These are phyloP conservation scores for Solanum clarkiae DNA, from an alignment of 257 asterid genomes.

Conservation along the genomic window DNA sequence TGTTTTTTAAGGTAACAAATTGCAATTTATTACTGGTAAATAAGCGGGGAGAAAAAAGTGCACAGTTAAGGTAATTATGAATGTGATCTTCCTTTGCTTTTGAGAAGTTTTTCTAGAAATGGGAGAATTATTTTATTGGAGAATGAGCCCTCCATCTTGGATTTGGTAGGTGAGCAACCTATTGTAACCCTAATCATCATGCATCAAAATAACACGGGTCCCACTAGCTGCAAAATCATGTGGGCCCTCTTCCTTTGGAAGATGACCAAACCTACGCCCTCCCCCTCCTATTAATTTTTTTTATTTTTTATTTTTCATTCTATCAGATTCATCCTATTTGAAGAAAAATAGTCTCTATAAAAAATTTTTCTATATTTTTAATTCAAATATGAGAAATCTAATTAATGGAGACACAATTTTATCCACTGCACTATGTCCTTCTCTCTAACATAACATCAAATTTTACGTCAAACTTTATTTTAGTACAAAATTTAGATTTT, in stretches of 20 bases:
- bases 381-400: fast-evolving
- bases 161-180: slow-evolving; percentile 34
- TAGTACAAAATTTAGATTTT: too few relatives aligned
- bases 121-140: slow-evolving; percentile 21
- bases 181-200: background rate
- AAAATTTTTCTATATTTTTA: fast-evolving
- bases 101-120: slow-evolving; percentile 4
- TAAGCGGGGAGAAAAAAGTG: background rate
- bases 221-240: background rate
- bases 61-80: background rate
- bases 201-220: background rate
- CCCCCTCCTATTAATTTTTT: background rate
- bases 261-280: slow-evolving; percentile 3
- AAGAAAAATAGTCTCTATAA: too few relatives aligned
- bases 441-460: too few relatives aligned
- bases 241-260: slow-evolving; percentile 4
- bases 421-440: too few relatives aligned
- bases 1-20: background rate
- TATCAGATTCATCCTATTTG: too few relatives aligned
- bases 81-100: slow-evolving; percentile 9
- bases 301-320: too few relatives aligned
- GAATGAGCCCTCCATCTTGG: slow-evolving; percentile 9
- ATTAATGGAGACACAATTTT: too few relatives aligned
- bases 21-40: background rate
- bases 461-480: too few relatives aligned